phyloP scores from a whole-genome alignment of 2,329 filamentous ascomycete genomes.

The Bimuria novae-zelandiae region DNA sequence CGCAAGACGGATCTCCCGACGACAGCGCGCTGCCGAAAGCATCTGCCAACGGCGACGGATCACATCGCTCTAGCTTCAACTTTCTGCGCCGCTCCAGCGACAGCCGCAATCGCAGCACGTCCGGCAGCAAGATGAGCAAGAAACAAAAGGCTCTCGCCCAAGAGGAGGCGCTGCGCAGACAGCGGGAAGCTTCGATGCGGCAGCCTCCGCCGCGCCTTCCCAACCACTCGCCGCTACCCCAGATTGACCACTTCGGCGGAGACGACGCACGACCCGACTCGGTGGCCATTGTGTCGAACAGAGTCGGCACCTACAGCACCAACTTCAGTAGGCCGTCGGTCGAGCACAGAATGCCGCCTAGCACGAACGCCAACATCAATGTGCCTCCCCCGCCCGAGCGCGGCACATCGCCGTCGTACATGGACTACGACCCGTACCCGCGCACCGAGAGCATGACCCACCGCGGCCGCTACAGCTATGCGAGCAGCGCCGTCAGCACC shows the following conservation, averaged over 20 bases:
- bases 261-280: slow-evolving; percentile 67
- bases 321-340: slow-evolving; percentile 45
- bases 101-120: slow-evolving; percentile 31
- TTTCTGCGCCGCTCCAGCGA: slow-evolving; percentile 45
- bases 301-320: slow-evolving; percentile 47
- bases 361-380: slow-evolving; percentile 16
- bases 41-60: slow-evolving; percentile 24
- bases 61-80: slow-evolving; percentile 40
- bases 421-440: slow-evolving; percentile 75
- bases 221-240: slow-evolving; percentile 50
- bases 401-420: slow-evolving; percentile 47
- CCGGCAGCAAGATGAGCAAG: slow-evolving; percentile 57
- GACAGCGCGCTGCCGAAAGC: slow-evolving; percentile 16
- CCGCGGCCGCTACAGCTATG: slow-evolving; percentile 94
- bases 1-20: slow-evolving; percentile 36
- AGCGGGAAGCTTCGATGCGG: slow-evolving; percentile 59
- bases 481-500: slow-evolving; percentile 86
- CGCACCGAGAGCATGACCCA: slow-evolving; percentile 95
- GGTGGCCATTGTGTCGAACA: slow-evolving; percentile 64
- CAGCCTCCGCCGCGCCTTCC: slow-evolving; percentile 67
- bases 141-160: slow-evolving; percentile 56
- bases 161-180: slow-evolving; percentile 59
- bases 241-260: slow-evolving; percentile 64
- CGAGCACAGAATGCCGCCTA: slow-evolving; percentile 47
- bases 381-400: slow-evolving; percentile 59